Percentiles rank a stretch among this genome's conserved stretches.
phyloP scores from a whole-genome alignment of 257 asterid genomes.

The Henckelia pumila region DNA sequence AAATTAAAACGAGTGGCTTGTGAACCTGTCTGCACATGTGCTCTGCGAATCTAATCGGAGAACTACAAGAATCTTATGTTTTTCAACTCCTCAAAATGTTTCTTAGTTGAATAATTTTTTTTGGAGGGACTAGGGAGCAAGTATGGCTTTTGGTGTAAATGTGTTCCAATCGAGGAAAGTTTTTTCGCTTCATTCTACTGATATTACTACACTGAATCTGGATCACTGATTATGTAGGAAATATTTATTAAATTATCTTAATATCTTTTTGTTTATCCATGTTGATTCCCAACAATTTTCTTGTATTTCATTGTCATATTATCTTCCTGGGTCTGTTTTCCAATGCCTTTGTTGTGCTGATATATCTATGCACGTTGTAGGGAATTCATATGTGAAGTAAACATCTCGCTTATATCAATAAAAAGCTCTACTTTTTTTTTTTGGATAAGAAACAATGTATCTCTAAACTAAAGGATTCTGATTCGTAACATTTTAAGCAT shows the following conservation, averaged over 20 bases:
- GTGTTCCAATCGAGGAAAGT: background rate
- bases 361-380: background rate
- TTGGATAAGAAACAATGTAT: too few species aligned
- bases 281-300: background rate
- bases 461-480: background rate
- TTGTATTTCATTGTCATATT: background rate
- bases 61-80: constrained; percentile 11
- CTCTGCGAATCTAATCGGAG: constrained; percentile 6
- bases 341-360: background rate
- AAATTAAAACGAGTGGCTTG: background rate
- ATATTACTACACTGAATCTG: background rate
- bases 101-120: background rate
- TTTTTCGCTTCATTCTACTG: background rate
- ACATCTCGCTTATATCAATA: background rate
- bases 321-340: background rate
- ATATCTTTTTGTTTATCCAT: background rate
- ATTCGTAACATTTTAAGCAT: background rate
- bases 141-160: background rate
- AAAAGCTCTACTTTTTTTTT: background rate
- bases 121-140: constrained; percentile 1
- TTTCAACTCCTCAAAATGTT: background rate
- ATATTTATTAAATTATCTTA: constrained; percentile 1
- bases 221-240: background rate
- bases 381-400: background rate
- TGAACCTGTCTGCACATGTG: background rate